phyloP scores from a whole-genome alignment of 139 green algal species.

The Micractinium conductrix region DNA sequence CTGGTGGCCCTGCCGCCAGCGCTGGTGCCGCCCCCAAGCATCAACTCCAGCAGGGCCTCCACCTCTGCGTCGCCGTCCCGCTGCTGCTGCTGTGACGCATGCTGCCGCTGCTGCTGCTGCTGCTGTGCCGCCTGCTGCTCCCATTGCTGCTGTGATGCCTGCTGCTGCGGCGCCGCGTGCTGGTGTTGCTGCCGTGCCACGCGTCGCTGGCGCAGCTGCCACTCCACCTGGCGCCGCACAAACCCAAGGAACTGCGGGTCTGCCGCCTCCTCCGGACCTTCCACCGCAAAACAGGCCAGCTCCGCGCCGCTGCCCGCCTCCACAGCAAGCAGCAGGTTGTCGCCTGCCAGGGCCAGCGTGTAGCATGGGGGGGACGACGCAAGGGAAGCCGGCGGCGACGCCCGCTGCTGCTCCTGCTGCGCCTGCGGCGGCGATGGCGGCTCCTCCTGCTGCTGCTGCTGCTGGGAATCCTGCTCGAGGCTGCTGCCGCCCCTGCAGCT shows the following conservation, averaged over 20 bases:
- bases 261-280: not conserved
- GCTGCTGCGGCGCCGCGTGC: too few species aligned
- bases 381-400: too few species aligned
- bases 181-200: not conserved
- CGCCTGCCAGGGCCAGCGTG: not conserved
- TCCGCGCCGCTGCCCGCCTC: not conserved
- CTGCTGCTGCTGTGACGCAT: too few species aligned
- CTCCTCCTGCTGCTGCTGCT: too few species aligned
- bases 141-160: not conserved
- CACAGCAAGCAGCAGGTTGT: conserved; percentile 8
- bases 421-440: too few species aligned
- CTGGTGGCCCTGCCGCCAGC: not conserved
- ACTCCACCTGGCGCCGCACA: not conserved
- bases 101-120: not conserved
- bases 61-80: not conserved
- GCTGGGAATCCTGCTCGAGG: too few species aligned
- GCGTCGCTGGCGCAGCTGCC: not conserved
- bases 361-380: too few species aligned
- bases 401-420: too few species aligned
- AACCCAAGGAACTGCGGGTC: not conserved
- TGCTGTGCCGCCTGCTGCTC: not conserved
- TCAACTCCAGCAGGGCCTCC: not conserved
- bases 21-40: not conserved
- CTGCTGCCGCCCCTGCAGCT: too few species aligned
- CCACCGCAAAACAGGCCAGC: conserved; percentile 2